Base-by-base conservation (phyloP, 805 yeast species). In the Wickerhamiella qilinensis region DNA sequence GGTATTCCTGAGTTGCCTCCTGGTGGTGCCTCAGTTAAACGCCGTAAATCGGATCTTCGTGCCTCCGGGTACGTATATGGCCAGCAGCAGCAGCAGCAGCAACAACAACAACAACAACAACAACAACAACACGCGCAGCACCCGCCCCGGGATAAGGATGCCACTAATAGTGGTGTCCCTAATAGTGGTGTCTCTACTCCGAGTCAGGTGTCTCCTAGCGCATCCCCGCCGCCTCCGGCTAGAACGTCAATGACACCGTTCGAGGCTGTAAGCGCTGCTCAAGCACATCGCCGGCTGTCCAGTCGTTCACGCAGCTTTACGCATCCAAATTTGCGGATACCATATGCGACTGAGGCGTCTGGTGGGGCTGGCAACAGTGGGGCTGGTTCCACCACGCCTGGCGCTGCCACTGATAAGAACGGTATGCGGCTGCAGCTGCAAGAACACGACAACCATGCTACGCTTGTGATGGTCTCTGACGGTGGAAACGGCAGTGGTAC, bases 371-470 rank as follows among this genome's bases (percentile, higher is more conserved):
- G 12, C 27, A 24, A 24, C 27, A 12, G 27, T 29, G 17, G 7
- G 31, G 15, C 31, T 11, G n/a, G 15, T 29, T 6, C 8, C 31
- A 16, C 7, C 17, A 29, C 17, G 7, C 31, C 31, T 9, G 31
- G 16, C 16, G 9, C 21, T 16, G n/a, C 27, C 4, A 30, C 27
- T 15, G 38, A 36, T 9, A 12, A 30, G 9, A 22, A 27, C 17
- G 38, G 38, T 17, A 20, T 39, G 32, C 35, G 38, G 12, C 33
- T 39, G 21, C 42, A 39, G 11, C 30, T 39, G 6, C 38, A 35
- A 9, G 42, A 39, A n/a, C 36, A 36, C 15, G 35, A 31, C 20
- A 37, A 39, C 25, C 38, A 25, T 17, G 42, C 42, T 3, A 37
- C 36, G 22, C 30, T 39, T 5, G 38, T 35, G 16, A 35, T 39